Evolutionary conservation across 2,329 filamentous ascomycete genomes (phyloP).

Genomic region (Fusarium sp.): DNA sequence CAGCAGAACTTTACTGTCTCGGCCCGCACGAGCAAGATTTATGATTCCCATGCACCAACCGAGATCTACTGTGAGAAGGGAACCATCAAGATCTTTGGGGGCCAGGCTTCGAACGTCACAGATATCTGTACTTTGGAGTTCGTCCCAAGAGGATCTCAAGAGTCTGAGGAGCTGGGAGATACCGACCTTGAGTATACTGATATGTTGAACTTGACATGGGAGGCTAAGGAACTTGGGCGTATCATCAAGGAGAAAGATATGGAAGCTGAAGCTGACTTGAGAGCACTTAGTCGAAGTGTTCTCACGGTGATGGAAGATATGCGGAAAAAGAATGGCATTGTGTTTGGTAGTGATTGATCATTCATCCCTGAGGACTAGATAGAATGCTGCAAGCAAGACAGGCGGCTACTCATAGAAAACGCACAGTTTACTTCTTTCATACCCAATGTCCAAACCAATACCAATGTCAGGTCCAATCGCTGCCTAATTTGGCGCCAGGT

Average conservation of each 20-base stretch:
- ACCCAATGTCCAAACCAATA: background rate
- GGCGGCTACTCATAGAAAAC: conserved; percentile 56
- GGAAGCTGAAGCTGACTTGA: conserved; percentile 17
- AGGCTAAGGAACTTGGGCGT: conserved; percentile 31
- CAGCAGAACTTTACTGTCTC: conserved; percentile 24
- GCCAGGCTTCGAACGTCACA: conserved; percentile 25
- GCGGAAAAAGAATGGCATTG: conserved; percentile 20
- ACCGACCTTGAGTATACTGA: conserved; percentile 19
- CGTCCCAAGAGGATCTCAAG: conserved; percentile 18
- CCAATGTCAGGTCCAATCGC: no score
- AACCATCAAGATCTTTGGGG: conserved; percentile 25
- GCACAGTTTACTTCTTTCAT: background rate
- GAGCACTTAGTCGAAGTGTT: conserved; percentile 20
- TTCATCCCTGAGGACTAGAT: no score
- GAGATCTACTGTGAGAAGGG: conserved; percentile 40
- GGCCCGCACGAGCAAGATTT: conserved; percentile 30
- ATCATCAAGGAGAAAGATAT: conserved; percentile 23
- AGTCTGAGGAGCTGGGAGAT: conserved; percentile 24
- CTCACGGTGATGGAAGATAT: conserved; percentile 30
- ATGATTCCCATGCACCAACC: conserved; percentile 28
- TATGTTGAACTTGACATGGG: conserved; percentile 37
- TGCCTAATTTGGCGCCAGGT: background rate
- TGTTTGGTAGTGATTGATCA: conserved; percentile 27
- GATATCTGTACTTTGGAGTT: conserved; percentile 30
- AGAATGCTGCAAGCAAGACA: background rate